Evolutionary conservation across 2,329 filamentous ascomycete species (phyloP).

Genomic region (Calonectria naviculata): DNA sequence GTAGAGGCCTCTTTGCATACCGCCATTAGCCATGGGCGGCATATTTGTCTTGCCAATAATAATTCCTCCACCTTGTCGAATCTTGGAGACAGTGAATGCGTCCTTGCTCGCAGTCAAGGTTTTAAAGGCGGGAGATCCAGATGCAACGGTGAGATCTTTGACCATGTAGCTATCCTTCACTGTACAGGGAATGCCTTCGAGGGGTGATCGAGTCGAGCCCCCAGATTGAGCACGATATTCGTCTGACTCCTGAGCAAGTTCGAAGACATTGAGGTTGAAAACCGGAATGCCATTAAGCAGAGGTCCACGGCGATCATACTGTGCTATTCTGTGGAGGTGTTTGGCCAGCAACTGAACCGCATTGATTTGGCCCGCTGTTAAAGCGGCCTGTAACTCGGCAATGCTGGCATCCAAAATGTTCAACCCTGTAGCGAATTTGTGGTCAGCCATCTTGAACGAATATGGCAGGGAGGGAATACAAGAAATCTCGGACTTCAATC

Average conservation of each 20-base stretch:
- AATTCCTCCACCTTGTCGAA: slow-evolving; percentile 50
- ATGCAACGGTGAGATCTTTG: slow-evolving; percentile 61
- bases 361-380: slow-evolving; percentile 27
- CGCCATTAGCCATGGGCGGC: slow-evolving; percentile 67
- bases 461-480: no score
- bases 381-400: slow-evolving; percentile 34
- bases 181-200: slow-evolving; percentile 68
- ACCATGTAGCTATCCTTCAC: slow-evolving; percentile 69
- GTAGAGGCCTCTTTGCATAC: slow-evolving; percentile 67
- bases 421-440: no score
- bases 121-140: slow-evolving; percentile 65
- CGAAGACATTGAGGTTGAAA: slow-evolving; percentile 37
- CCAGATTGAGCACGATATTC: slow-evolving; percentile 26
- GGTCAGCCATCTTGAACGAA: no score
- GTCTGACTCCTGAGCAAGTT: slow-evolving; percentile 40
- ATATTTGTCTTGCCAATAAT: slow-evolving; percentile 63
- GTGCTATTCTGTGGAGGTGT: slow-evolving; percentile 38
- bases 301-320: slow-evolving; percentile 35
- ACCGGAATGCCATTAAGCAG: slow-evolving; percentile 39
- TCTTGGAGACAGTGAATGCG: slow-evolving; percentile 57
- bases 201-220: slow-evolving; percentile 5
- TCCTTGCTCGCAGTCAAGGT: slow-evolving; percentile 61
- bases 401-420: slow-evolving; percentile 33
- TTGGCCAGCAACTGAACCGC: slow-evolving; percentile 40
- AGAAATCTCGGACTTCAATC: no score